phyloP scores from a whole-genome alignment of 139 green algal genomes.

The Chlorella sp. region DNA sequence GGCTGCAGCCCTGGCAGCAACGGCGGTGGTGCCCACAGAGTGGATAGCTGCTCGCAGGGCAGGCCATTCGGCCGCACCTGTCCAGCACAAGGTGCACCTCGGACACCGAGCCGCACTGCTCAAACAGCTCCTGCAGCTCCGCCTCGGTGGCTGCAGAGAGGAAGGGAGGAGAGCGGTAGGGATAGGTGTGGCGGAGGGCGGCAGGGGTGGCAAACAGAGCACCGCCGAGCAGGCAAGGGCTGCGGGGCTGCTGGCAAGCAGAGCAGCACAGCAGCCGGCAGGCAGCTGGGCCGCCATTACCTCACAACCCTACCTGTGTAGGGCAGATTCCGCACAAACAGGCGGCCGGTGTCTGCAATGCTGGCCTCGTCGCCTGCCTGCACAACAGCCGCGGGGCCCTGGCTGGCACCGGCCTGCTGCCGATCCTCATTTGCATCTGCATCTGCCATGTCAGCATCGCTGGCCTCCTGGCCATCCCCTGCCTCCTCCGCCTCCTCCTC shows the following conservation, averaged over 20 bases:
- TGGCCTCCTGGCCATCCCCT: not conserved
- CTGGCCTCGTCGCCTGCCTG: conserved; percentile 7
- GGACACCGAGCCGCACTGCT: conserved; percentile 77
- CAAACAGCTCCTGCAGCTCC: conserved; percentile 86
- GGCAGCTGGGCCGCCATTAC: not conserved
- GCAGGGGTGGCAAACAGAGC: no score
- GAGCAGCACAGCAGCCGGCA: not conserved
- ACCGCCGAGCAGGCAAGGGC: no score
- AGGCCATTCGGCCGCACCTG: conserved; percentile 47
- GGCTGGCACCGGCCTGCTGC: conserved; percentile 15
- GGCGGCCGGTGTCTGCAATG: conserved; percentile 77
- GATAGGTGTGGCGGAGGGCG: not conserved
- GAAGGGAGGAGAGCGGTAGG: not conserved
- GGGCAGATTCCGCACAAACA: conserved; percentile 97
- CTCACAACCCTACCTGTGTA: conserved; percentile 58
- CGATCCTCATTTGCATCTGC: not conserved
- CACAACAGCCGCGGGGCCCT: not conserved
- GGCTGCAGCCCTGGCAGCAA: no score
- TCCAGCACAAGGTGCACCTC: conserved; percentile 95
- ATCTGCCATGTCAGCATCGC: conserved; percentile 27
- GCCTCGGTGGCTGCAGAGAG: conserved; percentile 75
- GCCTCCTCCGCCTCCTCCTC: conserved; percentile 14
- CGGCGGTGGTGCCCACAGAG: no score
- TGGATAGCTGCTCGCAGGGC: no score
- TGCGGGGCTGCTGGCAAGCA: not conserved